Evolutionary conservation across 139 green algal genomes (phyloP).

Genomic region (Closterium sp.): DNA sequence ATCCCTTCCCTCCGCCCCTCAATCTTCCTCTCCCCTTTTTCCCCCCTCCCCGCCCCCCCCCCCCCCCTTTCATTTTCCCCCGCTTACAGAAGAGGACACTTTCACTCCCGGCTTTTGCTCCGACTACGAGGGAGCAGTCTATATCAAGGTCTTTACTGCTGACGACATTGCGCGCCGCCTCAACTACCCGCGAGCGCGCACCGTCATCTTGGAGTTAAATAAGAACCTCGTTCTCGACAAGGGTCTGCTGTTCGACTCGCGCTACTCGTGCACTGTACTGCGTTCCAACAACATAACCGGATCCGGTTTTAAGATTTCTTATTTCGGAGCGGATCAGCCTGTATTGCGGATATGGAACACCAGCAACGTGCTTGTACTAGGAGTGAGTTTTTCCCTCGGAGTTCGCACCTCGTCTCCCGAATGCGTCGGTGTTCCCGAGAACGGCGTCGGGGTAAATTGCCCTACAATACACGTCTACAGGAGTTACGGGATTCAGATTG

Average conservation of each 20-base stretch:
- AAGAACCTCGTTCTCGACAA: not conserved
- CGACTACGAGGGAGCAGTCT: not conserved
- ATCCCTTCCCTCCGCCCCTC: not conserved
- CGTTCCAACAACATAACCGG: not conserved
- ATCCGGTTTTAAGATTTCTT: not conserved
- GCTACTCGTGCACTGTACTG: slow-evolving; percentile 8
- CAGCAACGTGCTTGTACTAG: not conserved
- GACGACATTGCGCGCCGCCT: not conserved
- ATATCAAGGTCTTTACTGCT: not conserved
- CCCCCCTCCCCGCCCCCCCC: no score
- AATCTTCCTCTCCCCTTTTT: not conserved
- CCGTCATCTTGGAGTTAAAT: not conserved
- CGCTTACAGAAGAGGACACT: not conserved
- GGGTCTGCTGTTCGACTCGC: not conserved
- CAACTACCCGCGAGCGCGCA: not conserved
- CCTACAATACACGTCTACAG: not conserved
- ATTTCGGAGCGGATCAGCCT: not conserved
- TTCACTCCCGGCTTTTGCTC: not conserved
- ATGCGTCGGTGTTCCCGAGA: not conserved
- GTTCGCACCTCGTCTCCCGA: not conserved
- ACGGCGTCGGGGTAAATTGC: not conserved
- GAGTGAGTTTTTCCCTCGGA: not conserved
- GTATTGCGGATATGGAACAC: not conserved
- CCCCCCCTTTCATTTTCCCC: not conserved
- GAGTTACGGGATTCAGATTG: not conserved